These are phyloP conservation scores for Musa acuminata DNA, from an alignment of 176 grass and related monocot species.

Conservation along the genomic window DNA sequence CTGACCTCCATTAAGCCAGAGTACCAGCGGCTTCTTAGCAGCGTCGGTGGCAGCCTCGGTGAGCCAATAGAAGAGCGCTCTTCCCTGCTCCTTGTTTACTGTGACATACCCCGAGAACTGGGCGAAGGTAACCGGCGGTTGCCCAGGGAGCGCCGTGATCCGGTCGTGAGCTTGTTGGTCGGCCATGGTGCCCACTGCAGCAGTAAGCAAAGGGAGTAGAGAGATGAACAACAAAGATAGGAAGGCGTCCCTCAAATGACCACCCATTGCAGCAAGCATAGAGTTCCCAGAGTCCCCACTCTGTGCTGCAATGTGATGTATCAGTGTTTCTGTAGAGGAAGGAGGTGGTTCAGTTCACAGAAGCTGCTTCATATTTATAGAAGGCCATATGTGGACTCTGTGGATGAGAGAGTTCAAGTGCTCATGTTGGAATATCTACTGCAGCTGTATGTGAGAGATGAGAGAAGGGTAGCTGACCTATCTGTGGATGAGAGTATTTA, in stretches of 20 bases:
- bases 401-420: too few relatives aligned
- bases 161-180: slow-evolving; percentile 43
- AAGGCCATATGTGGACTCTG: too few relatives aligned
- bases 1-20: slow-evolving; percentile 98
- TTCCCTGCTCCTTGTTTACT: slow-evolving; percentile 48
- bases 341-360: too few relatives aligned
- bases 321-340: too few relatives aligned
- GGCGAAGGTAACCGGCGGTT: slow-evolving; percentile 60
- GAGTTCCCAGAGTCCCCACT: too few relatives aligned
- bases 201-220: neutral
- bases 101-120: slow-evolving; percentile 88
- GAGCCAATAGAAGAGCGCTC: slow-evolving; percentile 99
- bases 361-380: too few relatives aligned
- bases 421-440: too few relatives aligned
- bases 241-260: neutral
- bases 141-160: slow-evolving; percentile 59
- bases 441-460: too few relatives aligned
- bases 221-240: neutral
- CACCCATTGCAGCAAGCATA: neutral
- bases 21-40: slow-evolving; percentile 69
- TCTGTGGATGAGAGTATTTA: too few relatives aligned
- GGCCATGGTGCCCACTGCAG: too few relatives aligned
- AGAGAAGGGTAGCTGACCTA: too few relatives aligned
- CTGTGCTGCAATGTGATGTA: too few relatives aligned
- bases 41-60: slow-evolving; percentile 53